Evolutionary conservation across 768 basidiomycete genomes (phyloP), one percentile per base, ranked within the genome.

Genomic region (Podaxis mareebaensis): DNA sequence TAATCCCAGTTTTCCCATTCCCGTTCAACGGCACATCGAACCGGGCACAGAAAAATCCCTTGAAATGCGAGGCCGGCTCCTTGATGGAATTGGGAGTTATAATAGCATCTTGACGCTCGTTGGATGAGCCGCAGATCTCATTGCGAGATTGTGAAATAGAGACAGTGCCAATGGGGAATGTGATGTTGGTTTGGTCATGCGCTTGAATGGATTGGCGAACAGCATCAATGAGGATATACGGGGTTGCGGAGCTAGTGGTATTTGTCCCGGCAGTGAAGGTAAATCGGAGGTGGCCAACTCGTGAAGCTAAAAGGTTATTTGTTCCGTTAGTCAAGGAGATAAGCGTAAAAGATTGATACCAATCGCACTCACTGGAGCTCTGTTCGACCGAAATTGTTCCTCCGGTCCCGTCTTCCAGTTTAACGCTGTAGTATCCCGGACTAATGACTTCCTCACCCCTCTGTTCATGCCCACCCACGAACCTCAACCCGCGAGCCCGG

Each of bases 251-350:
- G 12, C 5, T 65, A 60, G 59, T 67, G 39, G 48, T 70, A 38
- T 56, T 69, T 17, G 5, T 65, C 59, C 7, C 78, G 60, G 61
- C 56, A 10, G 70, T 72, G 75, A 90, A 92, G 0, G 86, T 87
- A 73, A 91, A 91, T 3, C 87, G 82, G 1, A 92, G 77, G 71
- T 92, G 89, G 0, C 89, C 90, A 3, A 89, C 89, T 7, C 88
- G 83, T 4, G 91, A 91, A 5, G 90, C 90, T 91, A 66, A 12
- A 42, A 44, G 33, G 8, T 44, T 3, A 46, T n/a, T 46, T 3
- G n/a, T 46, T 46, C 17, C 20, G 6, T 46, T 46, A 8, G 20
- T n/a, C n/a, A 46, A 15, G 44, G 20, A 8, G 10, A 10, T 33
- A 33, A 33, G 33, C 33, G 1, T 33, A 33, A 33, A 10, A 5